phyloP scores from a whole-genome alignment of 768 basidiomycete genomes.

The Nidularia pulvinata region DNA sequence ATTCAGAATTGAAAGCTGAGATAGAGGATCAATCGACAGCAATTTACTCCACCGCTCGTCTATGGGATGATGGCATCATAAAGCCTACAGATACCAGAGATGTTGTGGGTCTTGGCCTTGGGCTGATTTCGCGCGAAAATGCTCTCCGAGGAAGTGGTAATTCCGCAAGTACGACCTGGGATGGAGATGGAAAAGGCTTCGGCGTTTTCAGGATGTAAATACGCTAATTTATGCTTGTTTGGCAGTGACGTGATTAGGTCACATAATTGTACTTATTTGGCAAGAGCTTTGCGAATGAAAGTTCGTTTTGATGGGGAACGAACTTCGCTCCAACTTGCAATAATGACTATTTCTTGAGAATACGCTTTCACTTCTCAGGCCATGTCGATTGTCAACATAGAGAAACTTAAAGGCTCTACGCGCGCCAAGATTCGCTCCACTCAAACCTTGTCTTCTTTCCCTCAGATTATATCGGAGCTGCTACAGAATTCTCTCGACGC shows the following conservation, averaged over 20 bases:
- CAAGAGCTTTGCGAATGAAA: neutral
- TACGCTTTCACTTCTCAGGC: slow-evolving; percentile 11
- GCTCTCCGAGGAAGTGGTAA: slow-evolving; percentile 9
- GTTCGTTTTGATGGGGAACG: neutral
- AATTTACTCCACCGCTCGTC: slow-evolving; percentile 85
- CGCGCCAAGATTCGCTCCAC: slow-evolving; percentile 78
- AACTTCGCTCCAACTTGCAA: neutral
- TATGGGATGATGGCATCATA: slow-evolving; percentile 96
- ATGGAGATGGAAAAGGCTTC: slow-evolving; percentile 69
- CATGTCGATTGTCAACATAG: slow-evolving; percentile 18
- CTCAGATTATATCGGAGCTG: slow-evolving; percentile 82
- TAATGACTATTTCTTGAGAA: neutral
- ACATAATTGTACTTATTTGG: neutral
- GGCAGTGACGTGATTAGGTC: neutral
- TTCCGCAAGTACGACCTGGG: slow-evolving; percentile 56
- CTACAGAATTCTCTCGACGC: slow-evolving; percentile 93
- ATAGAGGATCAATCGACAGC: slow-evolving; percentile 92
- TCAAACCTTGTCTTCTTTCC: slow-evolving; percentile 80
- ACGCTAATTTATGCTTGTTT: neutral
- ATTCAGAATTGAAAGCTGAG: slow-evolving; percentile 69
- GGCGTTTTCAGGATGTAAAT: slow-evolving; percentile 89
- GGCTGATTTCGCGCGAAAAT: slow-evolving; percentile 60
- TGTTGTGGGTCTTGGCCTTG: slow-evolving; percentile 85
- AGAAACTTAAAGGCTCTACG: slow-evolving; percentile 58
- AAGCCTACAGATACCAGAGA: slow-evolving; percentile 87